Evolutionary conservation across 805 yeast species (phyloP).

Genomic region (Spathaspora gorwiae): DNA sequence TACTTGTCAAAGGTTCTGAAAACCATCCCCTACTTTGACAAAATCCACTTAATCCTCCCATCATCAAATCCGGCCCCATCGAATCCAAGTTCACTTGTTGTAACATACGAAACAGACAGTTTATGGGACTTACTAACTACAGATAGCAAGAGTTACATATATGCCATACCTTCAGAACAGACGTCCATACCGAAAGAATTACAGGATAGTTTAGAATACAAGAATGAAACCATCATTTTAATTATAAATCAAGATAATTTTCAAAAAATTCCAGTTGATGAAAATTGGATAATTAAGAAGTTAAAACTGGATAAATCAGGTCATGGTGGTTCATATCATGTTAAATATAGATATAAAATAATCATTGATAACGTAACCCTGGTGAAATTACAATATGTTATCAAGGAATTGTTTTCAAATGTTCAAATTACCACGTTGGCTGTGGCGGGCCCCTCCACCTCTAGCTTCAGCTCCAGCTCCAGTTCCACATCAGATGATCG

Average conservation of each 20-base stretch:
- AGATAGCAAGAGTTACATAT: background rate
- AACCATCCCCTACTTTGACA: background rate
- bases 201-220: background rate
- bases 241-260: background rate
- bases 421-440: background rate
- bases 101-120: background rate
- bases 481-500: too few relatives aligned
- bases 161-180: background rate
- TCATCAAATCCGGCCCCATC: background rate
- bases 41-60: background rate
- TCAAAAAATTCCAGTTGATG: conserved; percentile 1
- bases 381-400: conserved; percentile 2
- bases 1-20: background rate
- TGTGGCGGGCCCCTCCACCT: too few relatives aligned
- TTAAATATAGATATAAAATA: conserved; percentile 1
- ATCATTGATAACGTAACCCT: background rate
- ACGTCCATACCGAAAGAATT: background rate
- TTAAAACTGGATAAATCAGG: conserved; percentile 2
- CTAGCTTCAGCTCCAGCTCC: too few relatives aligned
- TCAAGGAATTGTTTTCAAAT: conserved; percentile 1
- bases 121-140: conserved; percentile 1
- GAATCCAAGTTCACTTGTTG: background rate
- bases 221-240: background rate
- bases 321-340: conserved; percentile 5
- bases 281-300: background rate